phyloP scores from a whole-genome alignment of 2,329 filamentous ascomycete genomes.

The Monosporascus sp. region DNA sequence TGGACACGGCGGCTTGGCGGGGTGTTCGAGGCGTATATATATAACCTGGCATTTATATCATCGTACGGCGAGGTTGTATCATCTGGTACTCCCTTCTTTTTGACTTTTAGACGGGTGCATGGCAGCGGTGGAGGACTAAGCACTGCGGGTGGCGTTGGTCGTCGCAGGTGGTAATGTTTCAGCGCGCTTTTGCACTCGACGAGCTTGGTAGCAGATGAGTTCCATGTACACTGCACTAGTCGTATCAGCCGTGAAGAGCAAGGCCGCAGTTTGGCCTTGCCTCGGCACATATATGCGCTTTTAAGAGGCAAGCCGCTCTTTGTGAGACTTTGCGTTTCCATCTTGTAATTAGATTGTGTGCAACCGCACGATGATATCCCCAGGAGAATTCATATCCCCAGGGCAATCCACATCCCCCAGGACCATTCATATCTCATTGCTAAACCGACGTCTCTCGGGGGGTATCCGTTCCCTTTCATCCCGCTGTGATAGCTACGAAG shows the following conservation, averaged over 20 bases:
- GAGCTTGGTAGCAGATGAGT: background rate
- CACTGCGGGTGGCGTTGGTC: slow-evolving; percentile 16
- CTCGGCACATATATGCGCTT: background rate
- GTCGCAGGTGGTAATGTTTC: slow-evolving; percentile 10
- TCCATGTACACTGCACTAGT: background rate
- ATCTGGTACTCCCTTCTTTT: slow-evolving; percentile 13
- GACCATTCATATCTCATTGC: background rate
- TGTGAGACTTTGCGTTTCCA: background rate
- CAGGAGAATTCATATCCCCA: background rate
- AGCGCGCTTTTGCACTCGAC: background rate
- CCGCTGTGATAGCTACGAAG: no score
- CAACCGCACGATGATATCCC: background rate
- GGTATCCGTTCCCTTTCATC: no score
- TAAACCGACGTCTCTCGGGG: background rate
- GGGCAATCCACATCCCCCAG: background rate
- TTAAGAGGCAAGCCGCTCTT: background rate
- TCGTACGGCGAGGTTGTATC: slow-evolving; percentile 11
- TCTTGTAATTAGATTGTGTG: background rate
- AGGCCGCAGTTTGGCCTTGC: background rate
- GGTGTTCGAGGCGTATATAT: slow-evolving; percentile 41
- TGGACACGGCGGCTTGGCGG: slow-evolving; percentile 32
- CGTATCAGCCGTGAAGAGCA: background rate
- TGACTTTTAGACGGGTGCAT: slow-evolving; percentile 22
- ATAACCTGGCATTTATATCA: slow-evolving; percentile 26
- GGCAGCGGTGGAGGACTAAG: slow-evolving; percentile 15